Conservation (phyloP, 371 early-diverging fungal genomes). For the Apophysomyces ossiformis region DNA sequence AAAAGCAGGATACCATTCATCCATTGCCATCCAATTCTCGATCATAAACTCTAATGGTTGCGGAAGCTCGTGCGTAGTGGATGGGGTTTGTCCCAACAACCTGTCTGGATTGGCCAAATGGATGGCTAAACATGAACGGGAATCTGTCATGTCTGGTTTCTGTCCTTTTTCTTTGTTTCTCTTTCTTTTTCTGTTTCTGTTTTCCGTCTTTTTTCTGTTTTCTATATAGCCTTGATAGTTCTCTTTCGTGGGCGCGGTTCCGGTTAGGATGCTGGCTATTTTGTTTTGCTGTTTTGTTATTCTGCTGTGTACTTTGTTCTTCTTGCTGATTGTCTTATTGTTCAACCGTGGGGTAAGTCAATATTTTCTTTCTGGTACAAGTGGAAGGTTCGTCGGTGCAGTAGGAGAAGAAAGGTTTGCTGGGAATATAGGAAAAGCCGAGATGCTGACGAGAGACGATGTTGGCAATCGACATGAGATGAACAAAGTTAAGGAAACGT, state of each 20-base stretch:
- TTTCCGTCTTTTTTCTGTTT: too few relatives aligned
- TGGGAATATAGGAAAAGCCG: constrained; percentile 18
- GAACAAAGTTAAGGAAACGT: not conserved
- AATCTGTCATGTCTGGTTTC: not conserved
- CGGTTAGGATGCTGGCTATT: not conserved
- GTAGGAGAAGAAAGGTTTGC: constrained; percentile 35
- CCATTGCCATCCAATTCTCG: not conserved
- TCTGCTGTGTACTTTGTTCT: not conserved
- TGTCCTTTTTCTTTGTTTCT: not conserved
- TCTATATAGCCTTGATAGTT: too few relatives aligned
- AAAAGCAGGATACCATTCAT: not conserved
- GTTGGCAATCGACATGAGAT: constrained; percentile 26
- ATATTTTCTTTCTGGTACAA: constrained; percentile 34
- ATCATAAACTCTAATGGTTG: not conserved
- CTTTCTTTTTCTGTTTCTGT: not conserved
- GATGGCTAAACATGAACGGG: not conserved
- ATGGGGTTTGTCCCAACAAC: not conserved
- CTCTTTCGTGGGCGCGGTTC: not conserved
- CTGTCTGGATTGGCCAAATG: not conserved
- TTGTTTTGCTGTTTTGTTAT: too few relatives aligned
- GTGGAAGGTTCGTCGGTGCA: constrained; percentile 41
- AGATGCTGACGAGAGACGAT: constrained; percentile 26
- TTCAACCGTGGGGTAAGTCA: not conserved
- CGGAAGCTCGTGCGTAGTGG: not conserved
- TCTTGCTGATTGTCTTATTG: not conserved